phyloP scores from a whole-genome alignment of 2,329 filamentous ascomycete genomes.

The Cercospora zeina region DNA sequence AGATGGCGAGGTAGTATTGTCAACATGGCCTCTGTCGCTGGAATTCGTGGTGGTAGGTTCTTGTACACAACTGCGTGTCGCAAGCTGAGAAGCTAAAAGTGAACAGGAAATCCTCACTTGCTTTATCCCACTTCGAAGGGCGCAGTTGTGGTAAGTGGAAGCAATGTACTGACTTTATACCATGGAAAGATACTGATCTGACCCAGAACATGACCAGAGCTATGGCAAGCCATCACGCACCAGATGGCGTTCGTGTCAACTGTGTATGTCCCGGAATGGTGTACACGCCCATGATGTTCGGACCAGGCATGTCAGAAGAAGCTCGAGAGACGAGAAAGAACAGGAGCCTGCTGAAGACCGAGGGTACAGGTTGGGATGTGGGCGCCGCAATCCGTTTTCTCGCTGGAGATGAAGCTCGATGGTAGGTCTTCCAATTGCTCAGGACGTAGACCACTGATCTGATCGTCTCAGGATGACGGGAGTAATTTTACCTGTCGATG shows the following conservation, averaged over 20 bases:
- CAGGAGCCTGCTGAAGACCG: conserved; percentile 54
- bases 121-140: conserved; percentile 58
- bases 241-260: conserved; percentile 55
- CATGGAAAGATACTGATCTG: not conserved
- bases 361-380: conserved; percentile 58
- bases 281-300: conserved; percentile 59
- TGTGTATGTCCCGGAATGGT: conserved; percentile 58
- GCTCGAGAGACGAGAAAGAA: conserved; percentile 52
- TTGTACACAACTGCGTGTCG: not conserved
- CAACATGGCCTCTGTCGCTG: conserved; percentile 65
- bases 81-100: not conserved
- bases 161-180: not conserved
- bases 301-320: conserved; percentile 53
- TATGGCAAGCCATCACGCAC: conserved; percentile 57
- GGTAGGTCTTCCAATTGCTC: conserved; percentile 41
- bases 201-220: conserved; percentile 54
- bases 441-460: not conserved
- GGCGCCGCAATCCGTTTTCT: conserved; percentile 55
- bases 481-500: conserved; percentile 52
- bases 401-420: conserved; percentile 54
- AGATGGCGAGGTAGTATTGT: conserved; percentile 54
- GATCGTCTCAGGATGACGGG: conserved; percentile 40
- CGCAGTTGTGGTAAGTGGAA: conserved; percentile 48
- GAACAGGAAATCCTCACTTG: conserved; percentile 51
- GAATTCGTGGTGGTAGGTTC: conserved; percentile 48